Conservation (phyloP, 1,284 basidiomycete species). For the Puccinia polysora region DNA sequence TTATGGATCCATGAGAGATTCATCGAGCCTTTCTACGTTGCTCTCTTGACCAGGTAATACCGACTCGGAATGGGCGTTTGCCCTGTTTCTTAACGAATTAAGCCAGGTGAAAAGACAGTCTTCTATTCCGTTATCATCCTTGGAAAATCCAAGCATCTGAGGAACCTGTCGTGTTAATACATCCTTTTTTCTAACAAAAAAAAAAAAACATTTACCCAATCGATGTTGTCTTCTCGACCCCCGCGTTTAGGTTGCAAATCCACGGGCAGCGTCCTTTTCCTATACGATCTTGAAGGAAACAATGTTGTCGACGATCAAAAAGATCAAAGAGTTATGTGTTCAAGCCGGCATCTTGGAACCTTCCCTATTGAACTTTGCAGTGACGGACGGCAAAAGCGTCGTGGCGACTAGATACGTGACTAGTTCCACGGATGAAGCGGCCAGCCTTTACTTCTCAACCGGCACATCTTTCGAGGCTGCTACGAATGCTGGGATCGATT, state of each 20-base stretch:
- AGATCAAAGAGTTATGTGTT: conserved; percentile 71
- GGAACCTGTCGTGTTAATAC: too few relatives aligned
- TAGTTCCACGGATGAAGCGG: conserved; percentile 82
- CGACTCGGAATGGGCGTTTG: conserved; percentile 96
- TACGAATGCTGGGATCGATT: neutral
- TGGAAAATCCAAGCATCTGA: too few relatives aligned
- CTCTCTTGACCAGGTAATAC: conserved; percentile 13
- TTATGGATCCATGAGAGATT: conserved; percentile 20
- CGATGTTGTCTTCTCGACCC: too few relatives aligned
- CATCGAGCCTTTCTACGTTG: neutral
- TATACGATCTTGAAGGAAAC: conserved; percentile 65
- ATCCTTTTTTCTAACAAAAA: neutral
- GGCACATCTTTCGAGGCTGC: conserved; percentile 49
- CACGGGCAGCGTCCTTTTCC: conserved; percentile 66
- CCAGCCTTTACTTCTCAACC: conserved; percentile 62
- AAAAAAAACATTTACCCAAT: neutral
- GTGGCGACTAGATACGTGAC: conserved; percentile 93
- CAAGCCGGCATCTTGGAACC: conserved; percentile 69
- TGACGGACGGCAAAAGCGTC: conserved; percentile 87
- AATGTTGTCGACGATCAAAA: conserved; percentile 77
- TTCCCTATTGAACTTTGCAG: conserved; percentile 89
- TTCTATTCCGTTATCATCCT: too few relatives aligned
- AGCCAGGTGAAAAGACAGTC: conserved; percentile 77
- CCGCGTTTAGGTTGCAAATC: conserved; percentile 81
- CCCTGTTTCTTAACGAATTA: conserved; percentile 63